Evolutionary conservation across 2,329 filamentous ascomycete genomes (phyloP), one percentile per base, ranked within the genome.

Genomic region (Xylaria multiplex): DNA sequence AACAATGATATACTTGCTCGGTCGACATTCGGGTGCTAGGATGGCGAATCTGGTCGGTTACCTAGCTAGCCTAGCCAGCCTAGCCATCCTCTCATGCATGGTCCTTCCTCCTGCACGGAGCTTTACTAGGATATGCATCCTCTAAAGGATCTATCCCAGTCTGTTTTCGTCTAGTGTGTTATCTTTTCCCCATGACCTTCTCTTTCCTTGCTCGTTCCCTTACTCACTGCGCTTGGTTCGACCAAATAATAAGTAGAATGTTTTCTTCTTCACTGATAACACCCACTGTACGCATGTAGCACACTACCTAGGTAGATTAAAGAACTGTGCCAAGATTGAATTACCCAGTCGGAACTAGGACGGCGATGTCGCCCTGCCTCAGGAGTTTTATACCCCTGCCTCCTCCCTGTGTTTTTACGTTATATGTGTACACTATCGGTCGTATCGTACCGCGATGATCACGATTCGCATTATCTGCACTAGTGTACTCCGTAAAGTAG

Each of bases 71-170:
- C 19, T 37, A 35, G n/a, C n/a, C 24, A 45, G 37, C 9, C 19
- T 37, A 35, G n/a, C n/a, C 24, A 35, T 30, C 54, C 43, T 45
- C 43, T 55, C 48, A 58, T 67, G 65, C 62, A 67, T 65, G 65
- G 65, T 65, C 58, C 53, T 67, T 67, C 48, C 46, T 53, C n/a
- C 50, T 35, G 52, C 52, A 37, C 32, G 60, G 56, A 54, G 61
- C 22, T 32, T 52, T 32, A 24, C 61, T 35, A 14, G 61, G 65
- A 43, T 58, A 50, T 24, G 40, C 32, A 65, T 67, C 65, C 62
- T 59, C 45, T n/a, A 19, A 57, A 56, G 64, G 50, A 60, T 56
- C 60, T 32, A 35, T 49, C 24, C 50, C 49, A 37, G 37, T 32
- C 46, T 46, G 30, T 54, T 46, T 30, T 49, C n/a, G 27, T 50